Evolutionary conservation across 2,329 filamentous ascomycete species (phyloP).

Genomic region (Orbilia blumenaviensis): DNA sequence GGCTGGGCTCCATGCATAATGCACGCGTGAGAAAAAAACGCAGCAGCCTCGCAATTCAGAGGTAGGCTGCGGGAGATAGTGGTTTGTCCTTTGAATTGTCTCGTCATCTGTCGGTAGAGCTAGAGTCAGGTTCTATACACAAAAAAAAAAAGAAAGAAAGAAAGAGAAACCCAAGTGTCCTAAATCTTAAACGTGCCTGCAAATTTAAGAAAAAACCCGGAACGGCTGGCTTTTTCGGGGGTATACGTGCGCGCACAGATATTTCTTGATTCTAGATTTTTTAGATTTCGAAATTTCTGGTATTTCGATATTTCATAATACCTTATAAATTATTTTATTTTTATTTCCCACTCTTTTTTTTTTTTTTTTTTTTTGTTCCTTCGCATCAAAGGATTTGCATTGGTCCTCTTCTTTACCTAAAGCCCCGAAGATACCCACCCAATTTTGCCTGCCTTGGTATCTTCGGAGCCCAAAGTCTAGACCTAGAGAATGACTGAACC

Average conservation of each 20-base stretch:
- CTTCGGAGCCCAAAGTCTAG: background rate
- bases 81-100: conserved; percentile 2
- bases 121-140: no score
- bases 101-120: conserved; percentile 10
- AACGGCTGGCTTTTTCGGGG: background rate
- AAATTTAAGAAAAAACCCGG: conserved; percentile 8
- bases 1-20: conserved; percentile 8
- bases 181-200: background rate
- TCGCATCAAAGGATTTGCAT: conserved; percentile 8
- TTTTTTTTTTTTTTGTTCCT: no score
- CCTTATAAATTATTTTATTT: background rate
- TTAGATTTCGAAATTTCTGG: background rate
- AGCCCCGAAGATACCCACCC: background rate
- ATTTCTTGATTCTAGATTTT: conserved; percentile 12
- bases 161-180: no score
- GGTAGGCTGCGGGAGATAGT: conserved; percentile 1
- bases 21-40: conserved; percentile 1
- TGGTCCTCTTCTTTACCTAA: background rate
- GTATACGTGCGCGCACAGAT: conserved; percentile 1
- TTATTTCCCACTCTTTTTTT: no score
- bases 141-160: no score
- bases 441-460: background rate
- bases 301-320: no score
- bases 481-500: conserved; percentile 14
- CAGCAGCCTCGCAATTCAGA: conserved; percentile 21